Evolutionary conservation across 2,329 filamentous ascomycete genomes (phyloP).

Genomic region (Curvularia lunata): DNA sequence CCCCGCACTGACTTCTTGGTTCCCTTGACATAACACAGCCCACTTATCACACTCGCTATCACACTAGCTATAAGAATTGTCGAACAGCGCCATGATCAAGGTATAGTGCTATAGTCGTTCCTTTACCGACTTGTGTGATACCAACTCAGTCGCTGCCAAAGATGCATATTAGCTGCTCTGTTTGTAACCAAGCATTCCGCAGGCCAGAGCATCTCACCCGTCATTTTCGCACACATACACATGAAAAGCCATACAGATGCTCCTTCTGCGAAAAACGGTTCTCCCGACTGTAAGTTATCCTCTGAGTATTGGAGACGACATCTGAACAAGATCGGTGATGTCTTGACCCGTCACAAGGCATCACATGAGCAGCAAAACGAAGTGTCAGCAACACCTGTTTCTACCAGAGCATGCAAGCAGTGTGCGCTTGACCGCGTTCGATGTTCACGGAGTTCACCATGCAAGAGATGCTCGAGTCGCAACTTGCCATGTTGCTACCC

Average conservation of each 20-base stretch:
- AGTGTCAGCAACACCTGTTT: neutral
- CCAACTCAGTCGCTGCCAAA: neutral
- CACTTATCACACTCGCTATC: neutral
- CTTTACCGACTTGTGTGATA: neutral
- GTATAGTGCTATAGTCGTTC: neutral
- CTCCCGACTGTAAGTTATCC: slow-evolving; percentile 5
- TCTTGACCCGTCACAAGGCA: slow-evolving; percentile 14
- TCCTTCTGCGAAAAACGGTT: slow-evolving; percentile 18
- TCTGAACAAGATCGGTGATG: slow-evolving; percentile 4
- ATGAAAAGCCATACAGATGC: slow-evolving; percentile 21
- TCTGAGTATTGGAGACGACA: neutral
- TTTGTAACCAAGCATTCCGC: slow-evolving; percentile 15
- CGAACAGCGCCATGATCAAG: neutral
- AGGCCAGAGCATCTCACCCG: slow-evolving; percentile 21
- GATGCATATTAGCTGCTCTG: slow-evolving; percentile 6
- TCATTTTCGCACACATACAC: slow-evolving; percentile 22
- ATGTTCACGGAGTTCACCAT: neutral
- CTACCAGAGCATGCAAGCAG: neutral
- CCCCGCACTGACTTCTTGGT: neutral
- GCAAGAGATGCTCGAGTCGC: neutral
- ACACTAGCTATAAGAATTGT: neutral
- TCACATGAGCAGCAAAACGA: slow-evolving; percentile 12
- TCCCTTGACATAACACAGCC: neutral
- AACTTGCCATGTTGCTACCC: neutral
- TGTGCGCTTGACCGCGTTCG: neutral